A percentile compares a stretch with the other conserved stretches of the same genome.
These are phyloP conservation scores for Groenewaldozyma auringiensis DNA, from an alignment of 1,139 yeast genomes.

Conservation along the genomic window DNA sequence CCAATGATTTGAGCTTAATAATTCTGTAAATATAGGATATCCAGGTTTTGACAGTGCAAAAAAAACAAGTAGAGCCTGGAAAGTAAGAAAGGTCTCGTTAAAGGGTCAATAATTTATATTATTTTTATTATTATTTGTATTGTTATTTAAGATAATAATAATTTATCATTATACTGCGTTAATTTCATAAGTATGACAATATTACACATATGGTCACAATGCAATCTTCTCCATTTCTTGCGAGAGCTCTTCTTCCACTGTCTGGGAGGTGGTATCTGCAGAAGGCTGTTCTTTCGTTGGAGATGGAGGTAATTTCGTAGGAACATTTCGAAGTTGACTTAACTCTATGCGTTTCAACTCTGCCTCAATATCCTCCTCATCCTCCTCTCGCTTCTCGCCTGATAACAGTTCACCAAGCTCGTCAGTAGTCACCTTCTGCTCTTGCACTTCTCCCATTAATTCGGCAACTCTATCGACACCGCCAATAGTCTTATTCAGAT, in stretches of 20 bases:
- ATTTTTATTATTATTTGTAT: no score
- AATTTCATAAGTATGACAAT: not conserved
- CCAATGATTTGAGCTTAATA: not conserved
- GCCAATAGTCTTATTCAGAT: constrained; percentile 28
- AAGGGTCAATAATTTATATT: no score
- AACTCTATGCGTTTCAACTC: constrained; percentile 20
- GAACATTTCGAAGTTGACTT: not conserved
- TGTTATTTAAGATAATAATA: no score
- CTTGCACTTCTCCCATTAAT: constrained; percentile 30
- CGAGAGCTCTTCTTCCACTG: not conserved
- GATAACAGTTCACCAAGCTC: constrained; percentile 18
- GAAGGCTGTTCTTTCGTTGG: not conserved
- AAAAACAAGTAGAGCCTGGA: no score
- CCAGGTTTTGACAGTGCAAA: no score
- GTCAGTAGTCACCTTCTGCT: constrained; percentile 29
- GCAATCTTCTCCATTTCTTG: not conserved
- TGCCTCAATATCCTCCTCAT: constrained; percentile 26
- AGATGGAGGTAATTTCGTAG: not conserved
- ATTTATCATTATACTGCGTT: not conserved
- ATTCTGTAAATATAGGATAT: no score
- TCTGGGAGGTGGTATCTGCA: not conserved
- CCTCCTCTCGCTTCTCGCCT: constrained; percentile 10
- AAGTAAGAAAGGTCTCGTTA: no score
- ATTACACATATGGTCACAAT: no score
- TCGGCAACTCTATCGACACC: constrained; percentile 32